A percentile compares a stretch with the other conserved stretches of the same genome.
These are phyloP conservation scores for Leishmania mexicana DNA, from an alignment of 208 protist species.

Conservation along the genomic window DNA sequence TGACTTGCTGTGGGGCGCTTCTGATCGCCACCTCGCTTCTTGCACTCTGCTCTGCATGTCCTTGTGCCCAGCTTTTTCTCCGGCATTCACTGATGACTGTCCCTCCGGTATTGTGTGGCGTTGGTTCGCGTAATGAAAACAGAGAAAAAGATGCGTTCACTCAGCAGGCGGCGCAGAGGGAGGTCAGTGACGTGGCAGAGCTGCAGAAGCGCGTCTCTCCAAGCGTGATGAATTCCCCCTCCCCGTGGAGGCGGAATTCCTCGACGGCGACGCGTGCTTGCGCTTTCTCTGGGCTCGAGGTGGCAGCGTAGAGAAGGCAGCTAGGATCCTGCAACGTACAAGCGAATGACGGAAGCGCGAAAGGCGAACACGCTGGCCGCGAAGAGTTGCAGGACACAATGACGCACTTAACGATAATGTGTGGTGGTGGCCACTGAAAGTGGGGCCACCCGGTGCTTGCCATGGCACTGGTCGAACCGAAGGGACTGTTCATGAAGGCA, in stretches of 20 bases:
- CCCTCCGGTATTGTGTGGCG: background rate
- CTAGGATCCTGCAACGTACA: constrained; percentile 35
- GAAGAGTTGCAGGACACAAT: constrained; percentile 34
- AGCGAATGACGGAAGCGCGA: constrained; percentile 49
- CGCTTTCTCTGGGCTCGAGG: constrained; percentile 55
- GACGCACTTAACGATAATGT: constrained; percentile 30
- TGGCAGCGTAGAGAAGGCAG: constrained; percentile 37
- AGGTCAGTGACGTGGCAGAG: constrained; percentile 35
- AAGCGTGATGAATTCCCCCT: constrained; percentile 15
- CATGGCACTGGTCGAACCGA: constrained; percentile 44
- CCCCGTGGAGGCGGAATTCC: constrained; percentile 31
- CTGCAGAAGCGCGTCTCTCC: constrained; percentile 33
- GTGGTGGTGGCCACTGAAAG: constrained; percentile 46
- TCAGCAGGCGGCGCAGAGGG: constrained; percentile 14
- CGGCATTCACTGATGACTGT: background rate
- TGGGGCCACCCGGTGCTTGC: constrained; percentile 39
- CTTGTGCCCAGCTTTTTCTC: background rate
- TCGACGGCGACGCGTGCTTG: constrained; percentile 39
- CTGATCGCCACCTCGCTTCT: background rate
- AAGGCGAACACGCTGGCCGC: constrained; percentile 47
- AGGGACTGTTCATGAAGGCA: constrained; percentile 37
- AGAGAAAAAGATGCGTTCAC: constrained; percentile 10
- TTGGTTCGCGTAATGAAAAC: background rate
- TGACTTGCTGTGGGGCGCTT: background rate
- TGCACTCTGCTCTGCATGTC: background rate